A percentile compares a stretch with the other conserved stretches of the same genome.
These are phyloP conservation scores for Rhexocercosporidium sp. DNA, from an alignment of 2,329 filamentous ascomycete genomes.

Conservation along the genomic window DNA sequence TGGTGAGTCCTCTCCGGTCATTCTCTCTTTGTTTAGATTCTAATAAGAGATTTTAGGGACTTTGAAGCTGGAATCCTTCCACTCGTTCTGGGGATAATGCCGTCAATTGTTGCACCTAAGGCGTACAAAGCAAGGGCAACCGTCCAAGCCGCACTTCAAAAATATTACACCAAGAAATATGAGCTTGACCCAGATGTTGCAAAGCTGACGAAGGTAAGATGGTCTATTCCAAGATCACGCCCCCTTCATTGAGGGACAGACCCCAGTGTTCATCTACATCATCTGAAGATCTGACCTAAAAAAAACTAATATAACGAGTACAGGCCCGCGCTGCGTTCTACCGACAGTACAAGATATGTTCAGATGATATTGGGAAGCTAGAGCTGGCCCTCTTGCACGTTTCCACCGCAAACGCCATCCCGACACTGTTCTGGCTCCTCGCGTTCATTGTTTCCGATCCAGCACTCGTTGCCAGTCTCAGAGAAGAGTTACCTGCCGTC, in stretches of 20 bases:
- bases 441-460: conserved; percentile 40
- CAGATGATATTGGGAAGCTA: conserved; percentile 38
- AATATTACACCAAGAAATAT: conserved; percentile 41
- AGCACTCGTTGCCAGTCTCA: conserved; percentile 36
- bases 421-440: conserved; percentile 47
- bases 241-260: not conserved
- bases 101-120: conserved; percentile 40
- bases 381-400: conserved; percentile 42
- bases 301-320: not conserved
- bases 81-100: conserved; percentile 41
- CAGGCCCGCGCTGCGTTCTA: conserved; percentile 36
- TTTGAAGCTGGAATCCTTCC: conserved; percentile 37
- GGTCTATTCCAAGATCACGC: not conserved
- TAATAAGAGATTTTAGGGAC: conserved; percentile 27
- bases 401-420: conserved; percentile 45
- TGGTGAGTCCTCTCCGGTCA: conserved; percentile 39
- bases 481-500: conserved; percentile 40
- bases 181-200: conserved; percentile 40
- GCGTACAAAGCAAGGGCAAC: conserved; percentile 43
- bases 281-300: not conserved
- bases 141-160: conserved; percentile 43
- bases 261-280: not conserved
- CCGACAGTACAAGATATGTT: conserved; percentile 37
- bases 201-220: conserved; percentile 22
- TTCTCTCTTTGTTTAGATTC: not conserved